Conservation (phyloP, 352 stramenopile genomes). For the Phytophthora capsici region DNA sequence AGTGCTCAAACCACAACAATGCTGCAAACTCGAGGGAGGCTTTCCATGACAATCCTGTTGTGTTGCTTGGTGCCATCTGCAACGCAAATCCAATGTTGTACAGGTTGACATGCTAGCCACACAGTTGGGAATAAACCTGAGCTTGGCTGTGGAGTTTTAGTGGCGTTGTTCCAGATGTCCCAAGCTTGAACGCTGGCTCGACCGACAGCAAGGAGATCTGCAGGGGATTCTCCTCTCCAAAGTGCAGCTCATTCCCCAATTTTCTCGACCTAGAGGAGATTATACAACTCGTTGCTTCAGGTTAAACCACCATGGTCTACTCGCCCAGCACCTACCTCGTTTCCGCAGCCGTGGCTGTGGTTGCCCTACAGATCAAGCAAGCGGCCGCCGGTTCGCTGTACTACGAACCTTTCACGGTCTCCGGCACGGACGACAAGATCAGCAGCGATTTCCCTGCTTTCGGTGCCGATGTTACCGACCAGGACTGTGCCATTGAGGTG, state of each 20-base stretch:
- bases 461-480: conserved; percentile 15
- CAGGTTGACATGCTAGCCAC: conserved; percentile 1
- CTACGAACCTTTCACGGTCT: conserved; percentile 16
- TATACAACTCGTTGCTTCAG: conserved; percentile 4
- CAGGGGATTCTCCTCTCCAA: no score
- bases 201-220: neutral
- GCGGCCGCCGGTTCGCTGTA: conserved; percentile 19
- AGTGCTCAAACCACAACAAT: neutral
- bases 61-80: conserved; percentile 7
- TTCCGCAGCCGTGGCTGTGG: conserved; percentile 9
- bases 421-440: conserved; percentile 17
- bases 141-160: conserved; percentile 1
- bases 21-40: neutral
- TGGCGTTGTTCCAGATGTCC: conserved; percentile 5
- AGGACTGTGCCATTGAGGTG: conserved; percentile 16
- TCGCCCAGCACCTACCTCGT: conserved; percentile 24
- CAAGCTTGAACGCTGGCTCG: conserved; percentile 5
- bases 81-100: conserved; percentile 13
- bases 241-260: conserved; percentile 20
- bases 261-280: conserved; percentile 15
- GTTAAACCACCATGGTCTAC: conserved; percentile 22
- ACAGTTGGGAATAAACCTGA: conserved; percentile 1
- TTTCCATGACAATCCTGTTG: conserved; percentile 12
- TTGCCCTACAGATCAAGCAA: conserved; percentile 33
- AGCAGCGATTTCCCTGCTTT: conserved; percentile 9